phyloP scores from a whole-genome alignment of 805 yeast genomes.

The Ogataea minuta region DNA sequence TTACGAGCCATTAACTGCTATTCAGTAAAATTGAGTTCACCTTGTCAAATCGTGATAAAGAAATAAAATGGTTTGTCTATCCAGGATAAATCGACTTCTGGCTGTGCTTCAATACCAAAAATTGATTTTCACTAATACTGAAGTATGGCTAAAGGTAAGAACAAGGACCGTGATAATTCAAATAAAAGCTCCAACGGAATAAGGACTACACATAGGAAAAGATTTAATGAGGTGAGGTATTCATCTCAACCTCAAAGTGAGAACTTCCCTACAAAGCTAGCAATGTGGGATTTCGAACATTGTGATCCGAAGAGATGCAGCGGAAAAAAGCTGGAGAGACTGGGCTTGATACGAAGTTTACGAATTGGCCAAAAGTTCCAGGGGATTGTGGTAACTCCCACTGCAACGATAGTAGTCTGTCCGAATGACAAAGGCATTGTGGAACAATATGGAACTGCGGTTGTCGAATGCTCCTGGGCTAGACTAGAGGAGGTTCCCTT shows the following conservation, averaged over 20 bases:
- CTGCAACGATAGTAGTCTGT: constrained; percentile 85
- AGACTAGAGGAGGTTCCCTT: constrained; percentile 96
- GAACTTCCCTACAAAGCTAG: constrained; percentile 77
- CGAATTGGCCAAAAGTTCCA: constrained; percentile 91
- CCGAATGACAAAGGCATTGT: constrained; percentile 81
- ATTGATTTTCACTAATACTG: not conserved
- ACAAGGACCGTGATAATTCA: constrained; percentile 42
- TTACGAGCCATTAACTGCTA: constrained; percentile 6
- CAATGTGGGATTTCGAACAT: constrained; percentile 99
- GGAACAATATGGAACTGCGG: constrained; percentile 86
- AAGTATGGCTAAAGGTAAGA: constrained; percentile 53
- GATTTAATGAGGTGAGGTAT: constrained; percentile 30
- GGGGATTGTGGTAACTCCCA: constrained; percentile 91
- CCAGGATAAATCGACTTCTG: not conserved
- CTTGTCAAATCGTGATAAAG: no score
- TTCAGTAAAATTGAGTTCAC: no score
- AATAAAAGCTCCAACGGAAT: constrained; percentile 39
- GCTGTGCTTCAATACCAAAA: not conserved
- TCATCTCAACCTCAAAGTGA: constrained; percentile 14
- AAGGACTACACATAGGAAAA: constrained; percentile 51
- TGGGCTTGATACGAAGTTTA: constrained; percentile 76
- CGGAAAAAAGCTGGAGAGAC: constrained; percentile 87
- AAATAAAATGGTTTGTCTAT: no score
- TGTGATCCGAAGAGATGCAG: constrained; percentile 98
- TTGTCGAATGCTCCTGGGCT: constrained; percentile 99